Conservation (phyloP, 139 green algal species). For the Coelastrella sp. region DNA sequence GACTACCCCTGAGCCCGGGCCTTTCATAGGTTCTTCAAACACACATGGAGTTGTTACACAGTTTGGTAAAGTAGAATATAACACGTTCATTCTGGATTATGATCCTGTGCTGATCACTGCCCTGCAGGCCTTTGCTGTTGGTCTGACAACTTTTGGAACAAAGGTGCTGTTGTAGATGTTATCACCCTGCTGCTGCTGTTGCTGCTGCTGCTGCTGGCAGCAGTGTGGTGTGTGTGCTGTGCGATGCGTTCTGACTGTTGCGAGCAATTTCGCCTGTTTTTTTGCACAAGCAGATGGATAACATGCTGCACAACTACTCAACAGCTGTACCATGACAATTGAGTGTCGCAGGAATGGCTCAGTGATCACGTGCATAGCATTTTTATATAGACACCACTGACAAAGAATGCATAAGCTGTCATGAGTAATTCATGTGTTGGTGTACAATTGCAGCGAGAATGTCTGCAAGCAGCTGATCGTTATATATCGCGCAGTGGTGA, state of each 20-base stretch:
- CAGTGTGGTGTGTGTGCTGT: background rate
- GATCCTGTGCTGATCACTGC: slow-evolving; percentile 66
- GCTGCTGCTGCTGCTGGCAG: slow-evolving; percentile 6
- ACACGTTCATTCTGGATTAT: slow-evolving; percentile 94
- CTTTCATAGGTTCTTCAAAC: slow-evolving; percentile 24
- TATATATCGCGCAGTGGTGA: too few species aligned
- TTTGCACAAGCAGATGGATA: too few species aligned
- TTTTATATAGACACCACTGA: too few species aligned
- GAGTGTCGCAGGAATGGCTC: too few species aligned
- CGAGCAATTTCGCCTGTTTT: background rate
- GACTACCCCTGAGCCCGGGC: too few species aligned
- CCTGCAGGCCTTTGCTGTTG: slow-evolving; percentile 90
- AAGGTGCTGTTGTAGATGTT: slow-evolving; percentile 63
- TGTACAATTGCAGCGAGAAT: too few species aligned
- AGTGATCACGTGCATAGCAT: too few species aligned
- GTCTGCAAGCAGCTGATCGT: too few species aligned
- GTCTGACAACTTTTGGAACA: slow-evolving; percentile 81
- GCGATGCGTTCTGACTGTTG: background rate
- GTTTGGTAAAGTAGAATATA: slow-evolving; percentile 93
- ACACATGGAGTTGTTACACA: slow-evolving; percentile 81
- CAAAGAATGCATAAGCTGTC: too few species aligned
- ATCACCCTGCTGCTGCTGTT: background rate
- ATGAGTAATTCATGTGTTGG: too few species aligned
- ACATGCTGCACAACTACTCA: too few species aligned
- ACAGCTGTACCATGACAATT: too few species aligned